Base-by-base conservation (phyloP, 1,139 yeast genomes). In the Taphrina pruni region DNA sequence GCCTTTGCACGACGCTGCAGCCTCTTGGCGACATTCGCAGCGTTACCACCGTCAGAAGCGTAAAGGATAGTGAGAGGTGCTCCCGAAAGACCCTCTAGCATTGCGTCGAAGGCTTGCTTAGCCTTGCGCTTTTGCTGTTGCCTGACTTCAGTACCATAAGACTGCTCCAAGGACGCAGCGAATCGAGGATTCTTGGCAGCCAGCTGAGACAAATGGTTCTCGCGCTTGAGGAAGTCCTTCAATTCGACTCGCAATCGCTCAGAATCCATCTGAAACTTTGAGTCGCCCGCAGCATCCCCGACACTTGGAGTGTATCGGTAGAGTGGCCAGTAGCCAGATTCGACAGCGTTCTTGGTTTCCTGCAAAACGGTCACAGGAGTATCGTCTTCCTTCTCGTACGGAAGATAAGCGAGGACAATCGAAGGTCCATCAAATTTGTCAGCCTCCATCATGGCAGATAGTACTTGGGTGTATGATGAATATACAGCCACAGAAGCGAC, bases 401-500 rank as follows among this genome's bases (percentile, higher is more conserved):
- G 98, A 74, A 93, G 83, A 78, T 93, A 92, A 8, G 97, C 98
- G 74, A 94, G 84, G 54, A 93, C 90, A 69, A 93, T 83, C 0
- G 98, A 89, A 6, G 98, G 98, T 71, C 98, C 98, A 69, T 88
- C 82, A 77, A 87, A 93, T 74, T 86, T 85, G 74, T 90, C 88
- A 36, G 98, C 98, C 79, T 94, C 98, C 71, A 89, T 83, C 64
- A 94, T 81, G 0, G 98, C 94, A 74, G 94, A 92, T 72, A 94
- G 83, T 2, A 93, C 88, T 80, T 94, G 98, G 5, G 97, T 91
- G 80, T 93, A 93, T 0, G 97, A 91, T 1, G 97, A 86, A 78
- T 94, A 93, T 51, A 93, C 88, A 35, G 98, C 98, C 66, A 92
- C 94, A 21, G 97, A 91, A 6, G 98, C 97, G 73, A 93, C 97